Percentiles rank a stretch among this genome's conserved stretches.
phyloP scores from a whole-genome alignment of 192 early-diverging fungal genomes.

The Umbelopsis sp. region DNA sequence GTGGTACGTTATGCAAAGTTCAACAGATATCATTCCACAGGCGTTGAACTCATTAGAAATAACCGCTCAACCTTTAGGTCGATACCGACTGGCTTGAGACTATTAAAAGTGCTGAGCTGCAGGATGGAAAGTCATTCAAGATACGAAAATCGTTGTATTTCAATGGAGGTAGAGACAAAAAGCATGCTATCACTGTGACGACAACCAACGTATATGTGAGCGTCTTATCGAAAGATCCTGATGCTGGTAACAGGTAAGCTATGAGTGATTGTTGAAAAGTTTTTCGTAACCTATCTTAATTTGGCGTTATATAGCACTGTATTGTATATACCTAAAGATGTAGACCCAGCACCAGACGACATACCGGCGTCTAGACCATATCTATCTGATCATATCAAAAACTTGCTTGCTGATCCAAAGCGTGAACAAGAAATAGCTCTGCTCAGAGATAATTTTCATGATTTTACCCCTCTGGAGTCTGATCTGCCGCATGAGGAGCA shows the following conservation, averaged over 20 bases:
- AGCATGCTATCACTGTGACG: slow-evolving; percentile 12
- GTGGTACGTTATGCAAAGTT: slow-evolving; percentile 44
- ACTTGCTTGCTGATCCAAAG: slow-evolving; percentile 1
- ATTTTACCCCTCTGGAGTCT: not conserved
- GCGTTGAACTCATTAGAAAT: not conserved
- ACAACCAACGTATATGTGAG: slow-evolving; percentile 41
- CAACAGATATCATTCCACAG: not conserved
- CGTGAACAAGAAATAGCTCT: slow-evolving; percentile 4
- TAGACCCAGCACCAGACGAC: not conserved
- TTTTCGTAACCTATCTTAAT: not conserved
- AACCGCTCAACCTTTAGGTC: slow-evolving; percentile 29
- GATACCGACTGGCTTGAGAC: slow-evolving; percentile 49
- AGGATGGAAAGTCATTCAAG: slow-evolving; percentile 1
- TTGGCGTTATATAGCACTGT: not conserved
- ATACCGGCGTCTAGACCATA: not conserved
- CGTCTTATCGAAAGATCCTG: slow-evolving; percentile 26
- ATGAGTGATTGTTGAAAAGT: not conserved
- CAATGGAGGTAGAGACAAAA: not conserved
- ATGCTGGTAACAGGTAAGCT: not conserved
- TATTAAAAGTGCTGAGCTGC: slow-evolving; percentile 11
- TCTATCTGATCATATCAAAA: not conserved
- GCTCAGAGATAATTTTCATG: slow-evolving; percentile 11
- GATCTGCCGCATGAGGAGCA: not conserved
- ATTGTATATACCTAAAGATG: slow-evolving; percentile 2
- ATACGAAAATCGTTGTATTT: slow-evolving; percentile 1